Evolutionary conservation across 192 early-diverging fungal genomes (phyloP), one percentile per base, ranked within the genome.

Genomic region (Backusella mclennaniae): DNA sequence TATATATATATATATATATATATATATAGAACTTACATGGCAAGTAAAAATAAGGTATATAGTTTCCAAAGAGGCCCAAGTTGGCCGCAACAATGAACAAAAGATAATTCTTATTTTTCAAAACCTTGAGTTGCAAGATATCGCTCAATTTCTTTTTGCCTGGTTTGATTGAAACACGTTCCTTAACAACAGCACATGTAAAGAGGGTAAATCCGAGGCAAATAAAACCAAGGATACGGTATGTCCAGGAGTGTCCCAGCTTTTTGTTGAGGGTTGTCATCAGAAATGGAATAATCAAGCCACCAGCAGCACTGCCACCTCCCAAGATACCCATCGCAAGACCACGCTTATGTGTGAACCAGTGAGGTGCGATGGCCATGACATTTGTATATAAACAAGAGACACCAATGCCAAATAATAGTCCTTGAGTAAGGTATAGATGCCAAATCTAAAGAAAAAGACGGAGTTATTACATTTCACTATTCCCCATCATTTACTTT

Each of bases 261-360:
- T 49, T 71, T 41, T 82, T 79, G 26, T 94, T 83, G 15, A 94
- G 79, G 41, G 77, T 23, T 33, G 86, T 87, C 71, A 85, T 84
- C 29, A 93, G 78, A 19, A 87, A 86, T 3, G 88, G 82, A 74
- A 93, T 79, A 26, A 87, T 83, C 7, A 94, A 80, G 3, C 92
- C 93, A 63, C 94, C 94, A 67, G 92, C 75, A 17, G 93, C 94
- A n/a, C 86, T 83, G 3, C 94, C 94, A 35, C 91, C 70, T 41
- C 82, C 82, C 35, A 86, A 80, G 42, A 86, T 82, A 7, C 90
- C 90, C 1, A 86, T 73, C 0, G 90, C 90, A 26, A 89, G 56
- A 0, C 86, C 89, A 44, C 89, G 82, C 23, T 85, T 83, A 63
- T 76, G 83, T 38, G 85, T 84, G 77, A 89, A 89, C 87, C 87